phyloP scores from a whole-genome alignment of 495 filamentous ascomycete genomes.

The Neurospora sp. region DNA sequence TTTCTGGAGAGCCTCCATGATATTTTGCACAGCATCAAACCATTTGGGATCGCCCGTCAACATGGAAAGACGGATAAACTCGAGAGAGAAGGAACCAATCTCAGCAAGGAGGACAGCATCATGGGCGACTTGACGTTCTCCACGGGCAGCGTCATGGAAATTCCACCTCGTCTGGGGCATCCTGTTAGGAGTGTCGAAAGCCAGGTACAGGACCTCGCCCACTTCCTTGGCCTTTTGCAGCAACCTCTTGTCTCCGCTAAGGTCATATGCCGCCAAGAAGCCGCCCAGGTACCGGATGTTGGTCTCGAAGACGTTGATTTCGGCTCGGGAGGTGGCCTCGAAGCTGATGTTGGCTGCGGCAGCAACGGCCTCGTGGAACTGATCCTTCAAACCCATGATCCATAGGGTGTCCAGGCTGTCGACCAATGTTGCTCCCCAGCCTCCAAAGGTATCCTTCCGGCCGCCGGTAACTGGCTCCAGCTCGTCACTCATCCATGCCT shows the following conservation, averaged over 20 bases:
- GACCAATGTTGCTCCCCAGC: slow-evolving; percentile 88
- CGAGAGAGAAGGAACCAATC: slow-evolving; percentile 66
- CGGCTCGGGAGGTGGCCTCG: slow-evolving; percentile 47
- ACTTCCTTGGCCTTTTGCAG: slow-evolving; percentile 74
- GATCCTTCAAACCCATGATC: slow-evolving; percentile 88
- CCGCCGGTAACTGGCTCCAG: slow-evolving; percentile 50
- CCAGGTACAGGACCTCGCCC: slow-evolving; percentile 71
- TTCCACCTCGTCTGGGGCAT: slow-evolving; percentile 74
- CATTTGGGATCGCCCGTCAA: slow-evolving; percentile 72
- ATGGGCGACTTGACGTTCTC: slow-evolving; percentile 23
- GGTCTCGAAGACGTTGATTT: slow-evolving; percentile 68
- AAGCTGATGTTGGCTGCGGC: slow-evolving; percentile 76
- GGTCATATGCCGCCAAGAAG: slow-evolving; percentile 64
- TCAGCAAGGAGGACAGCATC: slow-evolving; percentile 39
- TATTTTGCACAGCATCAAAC: slow-evolving; percentile 76
- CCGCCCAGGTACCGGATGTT: slow-evolving; percentile 75
- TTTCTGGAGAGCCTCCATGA: slow-evolving; percentile 61
- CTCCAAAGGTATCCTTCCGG: slow-evolving; percentile 65
- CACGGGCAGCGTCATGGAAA: slow-evolving; percentile 20
- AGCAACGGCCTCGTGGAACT: slow-evolving; percentile 78
- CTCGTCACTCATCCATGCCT: slow-evolving; percentile 75
- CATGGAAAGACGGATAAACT: slow-evolving; percentile 79
- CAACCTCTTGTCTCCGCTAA: slow-evolving; percentile 57
- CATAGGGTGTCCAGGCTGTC: slow-evolving; percentile 87
- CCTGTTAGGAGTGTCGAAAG: slow-evolving; percentile 85